Evolutionary conservation across 805 yeast genomes (phyloP).

Genomic region (Saccharomycopsis malanga): DNA sequence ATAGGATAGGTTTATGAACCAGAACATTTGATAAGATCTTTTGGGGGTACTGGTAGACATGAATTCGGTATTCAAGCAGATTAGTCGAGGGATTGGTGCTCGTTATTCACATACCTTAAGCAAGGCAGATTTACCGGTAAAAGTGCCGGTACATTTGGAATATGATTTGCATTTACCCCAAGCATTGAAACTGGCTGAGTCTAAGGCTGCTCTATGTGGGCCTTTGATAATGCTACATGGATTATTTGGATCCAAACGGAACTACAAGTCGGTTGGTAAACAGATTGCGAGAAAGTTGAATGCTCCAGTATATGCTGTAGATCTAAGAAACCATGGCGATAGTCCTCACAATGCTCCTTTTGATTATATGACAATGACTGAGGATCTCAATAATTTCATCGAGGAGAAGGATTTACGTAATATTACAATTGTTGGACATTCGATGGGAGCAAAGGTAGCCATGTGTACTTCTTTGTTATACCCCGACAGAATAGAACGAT

Average conservation of each 20-base stretch:
- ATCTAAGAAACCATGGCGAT: slow-evolving; percentile 51
- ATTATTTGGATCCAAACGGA: slow-evolving; percentile 42
- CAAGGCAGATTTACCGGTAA: too few species aligned
- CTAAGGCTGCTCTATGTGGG: slow-evolving; percentile 16
- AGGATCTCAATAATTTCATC: slow-evolving; percentile 36
- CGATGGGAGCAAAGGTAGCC: slow-evolving; percentile 57
- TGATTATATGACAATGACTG: slow-evolving; percentile 37
- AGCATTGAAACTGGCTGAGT: neutral
- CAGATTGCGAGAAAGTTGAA: slow-evolving; percentile 29
- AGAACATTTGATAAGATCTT: too few species aligned
- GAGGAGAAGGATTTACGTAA: slow-evolving; percentile 28
- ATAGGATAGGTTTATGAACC: too few species aligned
- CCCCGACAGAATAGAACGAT: slow-evolving; percentile 31
- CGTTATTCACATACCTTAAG: too few species aligned
- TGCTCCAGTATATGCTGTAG: slow-evolving; percentile 37
- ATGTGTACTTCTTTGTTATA: slow-evolving; percentile 37
- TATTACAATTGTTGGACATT: slow-evolving; percentile 42
- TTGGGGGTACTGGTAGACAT: too few species aligned
- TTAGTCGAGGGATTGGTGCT: too few species aligned
- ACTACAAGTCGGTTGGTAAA: slow-evolving; percentile 36
- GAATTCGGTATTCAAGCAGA: too few species aligned
- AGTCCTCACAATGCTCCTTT: slow-evolving; percentile 39
- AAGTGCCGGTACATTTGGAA: slow-evolving; percentile 18
- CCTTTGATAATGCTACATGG: slow-evolving; percentile 49
- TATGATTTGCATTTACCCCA: slow-evolving; percentile 13